phyloP scores from a whole-genome alignment of 306 rosid genomes.

The Gillenia trifoliata region DNA sequence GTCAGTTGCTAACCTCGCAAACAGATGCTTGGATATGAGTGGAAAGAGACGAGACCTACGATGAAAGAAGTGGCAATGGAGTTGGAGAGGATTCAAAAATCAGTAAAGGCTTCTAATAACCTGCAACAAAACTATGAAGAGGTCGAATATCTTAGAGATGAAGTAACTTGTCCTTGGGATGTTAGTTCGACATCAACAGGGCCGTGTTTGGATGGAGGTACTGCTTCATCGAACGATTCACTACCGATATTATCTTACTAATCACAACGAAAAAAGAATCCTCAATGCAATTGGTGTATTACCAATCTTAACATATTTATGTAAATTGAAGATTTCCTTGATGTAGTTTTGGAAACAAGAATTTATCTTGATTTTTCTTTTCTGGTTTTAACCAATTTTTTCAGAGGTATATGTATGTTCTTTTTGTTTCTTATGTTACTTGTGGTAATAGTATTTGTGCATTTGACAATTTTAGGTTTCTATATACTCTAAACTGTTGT shows the following conservation, averaged over 20 bases:
- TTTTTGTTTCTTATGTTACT: no score
- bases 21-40: conserved; percentile 12
- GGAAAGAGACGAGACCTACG: conserved; percentile 11
- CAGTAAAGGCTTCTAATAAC: neutral
- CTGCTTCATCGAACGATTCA: neutral
- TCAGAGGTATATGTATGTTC: no score
- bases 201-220: neutral
- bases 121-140: conserved; percentile 8
- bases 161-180: neutral
- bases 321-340: no score
- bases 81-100: conserved; percentile 23
- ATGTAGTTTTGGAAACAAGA: no score
- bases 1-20: neutral
- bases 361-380: no score
- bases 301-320: no score
- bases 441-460: no score
- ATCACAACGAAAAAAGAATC: no score
- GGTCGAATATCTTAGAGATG: neutral
- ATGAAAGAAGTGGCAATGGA: conserved; percentile 19
- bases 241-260: neutral
- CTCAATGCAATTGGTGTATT: no score
- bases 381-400: no score
- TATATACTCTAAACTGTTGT: no score
- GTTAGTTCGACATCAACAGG: neutral
- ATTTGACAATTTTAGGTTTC: no score